These are phyloP conservation scores for Phlyctochytrium planicorne DNA, from an alignment of 192 early-diverging fungal species.

Conservation along the genomic window DNA sequence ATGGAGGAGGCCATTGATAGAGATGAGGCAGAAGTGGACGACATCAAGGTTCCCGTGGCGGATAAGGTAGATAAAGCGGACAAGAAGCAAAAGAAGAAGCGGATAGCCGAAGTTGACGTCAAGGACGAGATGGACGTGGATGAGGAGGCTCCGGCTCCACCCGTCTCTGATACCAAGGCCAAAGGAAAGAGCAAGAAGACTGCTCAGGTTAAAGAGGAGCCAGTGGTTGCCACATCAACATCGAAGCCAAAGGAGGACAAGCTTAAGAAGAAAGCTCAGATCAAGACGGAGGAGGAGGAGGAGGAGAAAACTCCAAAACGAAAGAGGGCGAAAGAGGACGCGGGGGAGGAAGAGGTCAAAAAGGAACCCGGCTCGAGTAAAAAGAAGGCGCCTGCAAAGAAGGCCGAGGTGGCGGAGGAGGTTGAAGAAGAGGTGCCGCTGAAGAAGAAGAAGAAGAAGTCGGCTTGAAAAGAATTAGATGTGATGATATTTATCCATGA, in stretches of 20 bases:
- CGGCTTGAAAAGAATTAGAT: background rate
- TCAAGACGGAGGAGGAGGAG: constrained; percentile 11
- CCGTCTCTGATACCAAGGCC: constrained; percentile 25
- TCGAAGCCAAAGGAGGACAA: constrained; percentile 16
- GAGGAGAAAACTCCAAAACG: constrained; percentile 11
- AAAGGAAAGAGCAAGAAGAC: constrained; percentile 20
- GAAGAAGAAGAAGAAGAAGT: constrained; percentile 12
- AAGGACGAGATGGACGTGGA: background rate
- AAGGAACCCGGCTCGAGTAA: too few species aligned
- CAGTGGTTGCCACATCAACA: constrained; percentile 27
- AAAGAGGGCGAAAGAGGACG: constrained; percentile 17
- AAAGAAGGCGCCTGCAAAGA: background rate
- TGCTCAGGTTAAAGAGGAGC: constrained; percentile 13
- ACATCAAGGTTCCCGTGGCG: constrained; percentile 1
- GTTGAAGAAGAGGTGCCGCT: background rate
- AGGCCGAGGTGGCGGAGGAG: constrained; percentile 2
- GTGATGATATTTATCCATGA: background rate
- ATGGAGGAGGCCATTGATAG: too few species aligned
- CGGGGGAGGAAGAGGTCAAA: constrained; percentile 2
- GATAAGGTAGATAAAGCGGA: constrained; percentile 9
- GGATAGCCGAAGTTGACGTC: background rate
- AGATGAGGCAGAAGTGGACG: constrained; percentile 10
- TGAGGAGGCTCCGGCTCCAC: constrained; percentile 1
- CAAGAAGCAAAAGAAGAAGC: background rate
- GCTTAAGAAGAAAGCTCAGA: constrained; percentile 11